A percentile compares a stretch with the other conserved stretches of the same genome.
Evolutionary conservation across 805 yeast genomes (phyloP).

Genomic region (Spathaspora passalidarum): DNA sequence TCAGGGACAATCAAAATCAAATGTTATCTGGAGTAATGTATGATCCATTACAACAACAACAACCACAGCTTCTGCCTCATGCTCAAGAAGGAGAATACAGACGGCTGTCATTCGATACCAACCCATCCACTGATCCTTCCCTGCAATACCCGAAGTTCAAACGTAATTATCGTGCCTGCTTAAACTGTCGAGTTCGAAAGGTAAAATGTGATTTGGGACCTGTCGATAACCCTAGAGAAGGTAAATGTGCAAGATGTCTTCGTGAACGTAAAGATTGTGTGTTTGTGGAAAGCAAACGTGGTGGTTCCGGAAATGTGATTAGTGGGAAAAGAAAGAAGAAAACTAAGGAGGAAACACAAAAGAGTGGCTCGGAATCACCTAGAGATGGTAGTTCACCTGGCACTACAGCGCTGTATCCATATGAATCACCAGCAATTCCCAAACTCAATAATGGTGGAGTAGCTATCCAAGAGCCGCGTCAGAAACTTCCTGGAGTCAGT

Average conservation of each 20-base stretch:
- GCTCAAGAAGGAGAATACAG: not conserved
- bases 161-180: slow-evolving; percentile 78
- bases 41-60: not conserved
- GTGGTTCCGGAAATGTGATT: slow-evolving; percentile 24
- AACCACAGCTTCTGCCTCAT: not conserved
- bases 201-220: slow-evolving; percentile 85
- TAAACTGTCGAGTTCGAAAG: slow-evolving; percentile 80
- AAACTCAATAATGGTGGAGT: not conserved
- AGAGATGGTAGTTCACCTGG: no score
- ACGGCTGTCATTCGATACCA: not conserved
- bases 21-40: not conserved
- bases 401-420: not conserved
- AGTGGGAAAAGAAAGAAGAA: slow-evolving; percentile 50
- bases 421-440: slow-evolving; percentile 3
- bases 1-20: not conserved
- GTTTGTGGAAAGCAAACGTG: slow-evolving; percentile 44
- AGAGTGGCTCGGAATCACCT: slow-evolving; percentile 1
- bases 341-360: slow-evolving; percentile 21
- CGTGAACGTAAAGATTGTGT: slow-evolving; percentile 83
- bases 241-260: slow-evolving; percentile 83
- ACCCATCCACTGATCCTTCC: no score
- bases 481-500: slow-evolving; percentile 7
- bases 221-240: slow-evolving; percentile 64
- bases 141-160: slow-evolving; percentile 40
- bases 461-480: not conserved